Evolutionary conservation across 345 rosid species (phyloP).

Genomic region (Noccaea caerulescens): DNA sequence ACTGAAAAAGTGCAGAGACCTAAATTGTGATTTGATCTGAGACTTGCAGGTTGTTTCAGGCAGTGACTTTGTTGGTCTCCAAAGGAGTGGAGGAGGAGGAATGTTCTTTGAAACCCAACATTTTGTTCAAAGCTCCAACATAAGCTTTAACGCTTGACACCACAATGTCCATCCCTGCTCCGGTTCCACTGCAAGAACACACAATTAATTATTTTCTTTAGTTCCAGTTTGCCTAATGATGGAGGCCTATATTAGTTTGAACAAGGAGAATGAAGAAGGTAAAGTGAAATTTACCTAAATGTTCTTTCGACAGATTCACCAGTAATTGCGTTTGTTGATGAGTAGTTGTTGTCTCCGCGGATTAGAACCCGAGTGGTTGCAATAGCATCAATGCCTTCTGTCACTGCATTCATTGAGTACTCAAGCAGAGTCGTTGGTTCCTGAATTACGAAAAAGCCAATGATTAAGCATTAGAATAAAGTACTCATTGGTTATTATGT

Average conservation of each 20-base stretch:
- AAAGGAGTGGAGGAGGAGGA: slow-evolving; percentile 33
- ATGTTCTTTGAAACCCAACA: slow-evolving; percentile 62
- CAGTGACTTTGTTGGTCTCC: slow-evolving; percentile 45
- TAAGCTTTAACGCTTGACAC: slow-evolving; percentile 95
- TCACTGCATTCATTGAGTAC: slow-evolving; percentile 79
- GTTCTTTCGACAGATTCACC: slow-evolving; percentile 64
- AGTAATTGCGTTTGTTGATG: slow-evolving; percentile 56
- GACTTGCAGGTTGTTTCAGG: slow-evolving; percentile 43
- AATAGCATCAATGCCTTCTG: slow-evolving; percentile 97
- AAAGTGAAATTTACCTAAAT: slow-evolving; percentile 59
- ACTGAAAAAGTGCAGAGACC: neutral
- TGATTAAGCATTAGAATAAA: neutral
- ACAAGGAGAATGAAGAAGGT: neutral
- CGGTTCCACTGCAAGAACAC: slow-evolving; percentile 60
- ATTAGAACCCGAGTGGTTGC: slow-evolving; percentile 91
- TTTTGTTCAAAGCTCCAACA: slow-evolving; percentile 80
- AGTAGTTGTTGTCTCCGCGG: slow-evolving; percentile 55
- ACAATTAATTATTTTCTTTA: neutral
- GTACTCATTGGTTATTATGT: neutral
- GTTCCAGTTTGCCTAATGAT: neutral
- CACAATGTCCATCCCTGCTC: slow-evolving; percentile 83
- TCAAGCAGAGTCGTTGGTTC: slow-evolving; percentile 73
- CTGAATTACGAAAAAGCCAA: slow-evolving; percentile 39
- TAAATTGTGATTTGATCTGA: neutral
- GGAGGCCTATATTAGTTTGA: neutral